Percentiles rank a stretch among this genome's conserved stretches.
Evolutionary conservation across 805 yeast genomes (phyloP).

Genomic region (Alloascoidea hylecoeti): DNA sequence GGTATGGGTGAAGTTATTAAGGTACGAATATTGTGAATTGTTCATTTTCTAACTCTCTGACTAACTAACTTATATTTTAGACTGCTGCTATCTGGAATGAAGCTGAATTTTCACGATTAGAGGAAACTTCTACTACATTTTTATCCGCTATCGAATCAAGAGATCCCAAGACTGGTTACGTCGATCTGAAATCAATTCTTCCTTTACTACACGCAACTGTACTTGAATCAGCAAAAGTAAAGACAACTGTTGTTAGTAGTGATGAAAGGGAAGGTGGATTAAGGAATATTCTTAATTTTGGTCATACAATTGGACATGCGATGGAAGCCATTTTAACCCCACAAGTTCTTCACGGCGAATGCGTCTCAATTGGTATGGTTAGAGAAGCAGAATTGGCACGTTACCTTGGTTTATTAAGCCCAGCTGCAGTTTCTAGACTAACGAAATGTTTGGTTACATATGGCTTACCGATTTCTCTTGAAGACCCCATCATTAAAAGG

Average conservation of each 20-base stretch:
- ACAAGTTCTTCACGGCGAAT: slow-evolving; percentile 93
- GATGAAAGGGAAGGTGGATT: slow-evolving; percentile 95
- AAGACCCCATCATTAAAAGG: slow-evolving; percentile 58
- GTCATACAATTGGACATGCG: slow-evolving; percentile 97
- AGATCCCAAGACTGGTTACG: slow-evolving; percentile 24
- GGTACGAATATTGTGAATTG: slow-evolving; percentile 6
- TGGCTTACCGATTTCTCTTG: slow-evolving; percentile 68
- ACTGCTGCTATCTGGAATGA: slow-evolving; percentile 98
- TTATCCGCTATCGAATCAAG: slow-evolving; percentile 47
- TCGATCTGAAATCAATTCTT: slow-evolving; percentile 54
- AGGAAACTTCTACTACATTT: slow-evolving; percentile 56
- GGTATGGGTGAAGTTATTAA: slow-evolving; percentile 98
- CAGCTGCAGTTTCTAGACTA: slow-evolving; percentile 88
- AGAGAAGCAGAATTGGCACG: slow-evolving; percentile 93
- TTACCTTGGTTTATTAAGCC: slow-evolving; percentile 74
- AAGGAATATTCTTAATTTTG: slow-evolving; percentile 85
- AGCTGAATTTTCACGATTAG: slow-evolving; percentile 73
- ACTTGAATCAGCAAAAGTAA: slow-evolving; percentile 73
- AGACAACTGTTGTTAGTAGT: slow-evolving; percentile 84
- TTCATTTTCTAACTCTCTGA: neutral
- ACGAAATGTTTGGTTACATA: slow-evolving; percentile 74
- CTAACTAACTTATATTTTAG: slow-evolving; percentile 7
- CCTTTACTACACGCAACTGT: slow-evolving; percentile 72
- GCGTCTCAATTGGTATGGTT: slow-evolving; percentile 96
- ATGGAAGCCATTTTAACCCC: slow-evolving; percentile 97